phyloP scores from a whole-genome alignment of 139 green algal genomes.

The Coccomyxa sp. region DNA sequence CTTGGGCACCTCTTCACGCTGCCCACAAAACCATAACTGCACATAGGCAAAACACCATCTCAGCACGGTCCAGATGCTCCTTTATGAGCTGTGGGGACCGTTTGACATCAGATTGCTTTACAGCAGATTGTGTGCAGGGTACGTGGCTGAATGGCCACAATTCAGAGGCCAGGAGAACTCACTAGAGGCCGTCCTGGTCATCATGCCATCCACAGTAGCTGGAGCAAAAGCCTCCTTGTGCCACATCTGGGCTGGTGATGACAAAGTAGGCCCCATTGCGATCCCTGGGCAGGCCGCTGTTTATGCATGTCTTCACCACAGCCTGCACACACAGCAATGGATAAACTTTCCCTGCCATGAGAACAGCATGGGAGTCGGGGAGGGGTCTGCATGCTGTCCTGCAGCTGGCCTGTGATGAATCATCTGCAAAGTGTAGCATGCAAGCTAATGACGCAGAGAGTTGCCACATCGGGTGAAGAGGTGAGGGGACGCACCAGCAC shows the following conservation, averaged over 20 bases:
- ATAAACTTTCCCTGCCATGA: background rate
- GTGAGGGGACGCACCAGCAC: background rate
- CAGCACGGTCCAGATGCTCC: background rate
- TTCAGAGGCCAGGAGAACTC: background rate
- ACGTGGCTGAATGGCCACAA: background rate
- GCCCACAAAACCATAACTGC: background rate
- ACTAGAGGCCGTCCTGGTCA: background rate
- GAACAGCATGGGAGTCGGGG: background rate
- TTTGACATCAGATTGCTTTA: background rate
- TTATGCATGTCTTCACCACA: background rate
- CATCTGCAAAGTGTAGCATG: too few relatives aligned
- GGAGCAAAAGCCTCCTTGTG: background rate
- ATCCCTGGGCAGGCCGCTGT: background rate
- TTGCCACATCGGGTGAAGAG: background rate
- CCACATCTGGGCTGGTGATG: background rate
- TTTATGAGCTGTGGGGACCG: background rate
- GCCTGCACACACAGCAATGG: background rate
- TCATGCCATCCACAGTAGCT: conserved; percentile 6
- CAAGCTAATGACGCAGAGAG: background rate
- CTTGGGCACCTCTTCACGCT: background rate
- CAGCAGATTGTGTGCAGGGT: background rate
- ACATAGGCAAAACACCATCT: background rate
- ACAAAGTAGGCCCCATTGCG: background rate
- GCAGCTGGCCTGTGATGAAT: background rate
- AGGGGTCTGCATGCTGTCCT: background rate